Conservation (phyloP, 768 basidiomycete genomes). For the Bullera alba region DNA sequence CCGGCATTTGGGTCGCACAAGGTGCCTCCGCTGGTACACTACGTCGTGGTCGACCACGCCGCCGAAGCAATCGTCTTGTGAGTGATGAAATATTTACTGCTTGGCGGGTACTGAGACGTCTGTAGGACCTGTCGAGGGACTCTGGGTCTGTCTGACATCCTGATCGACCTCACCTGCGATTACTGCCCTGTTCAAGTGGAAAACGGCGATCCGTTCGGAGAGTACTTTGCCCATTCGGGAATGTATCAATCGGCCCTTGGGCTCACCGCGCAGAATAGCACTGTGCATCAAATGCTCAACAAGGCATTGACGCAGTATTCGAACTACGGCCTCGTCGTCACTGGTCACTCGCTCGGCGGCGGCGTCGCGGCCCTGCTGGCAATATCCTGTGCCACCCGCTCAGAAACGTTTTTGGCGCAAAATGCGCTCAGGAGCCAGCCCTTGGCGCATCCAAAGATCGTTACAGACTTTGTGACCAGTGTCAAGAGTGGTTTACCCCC, state of each 20-base stretch:
- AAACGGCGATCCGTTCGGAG: conserved; percentile 30
- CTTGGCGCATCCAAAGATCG: conserved; percentile 18
- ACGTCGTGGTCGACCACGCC: conserved; percentile 46
- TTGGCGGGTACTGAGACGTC: background rate
- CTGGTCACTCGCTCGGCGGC: conserved; percentile 48
- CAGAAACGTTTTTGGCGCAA: conserved; percentile 12
- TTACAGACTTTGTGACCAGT: conserved; percentile 45
- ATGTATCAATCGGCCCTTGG: conserved; percentile 41
- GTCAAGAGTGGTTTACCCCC: conserved; percentile 42
- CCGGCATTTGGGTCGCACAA: conserved; percentile 28
- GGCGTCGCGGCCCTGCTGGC: conserved; percentile 46
- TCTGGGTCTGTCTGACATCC: conserved; percentile 47
- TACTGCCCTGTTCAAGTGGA: conserved; percentile 39
- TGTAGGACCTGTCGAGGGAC: conserved; percentile 43
- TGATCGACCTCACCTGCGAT: conserved; percentile 47
- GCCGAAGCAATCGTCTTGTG: conserved; percentile 43
- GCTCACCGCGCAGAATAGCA: conserved; percentile 35
- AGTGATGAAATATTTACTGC: background rate
- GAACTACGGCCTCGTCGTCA: conserved; percentile 44
- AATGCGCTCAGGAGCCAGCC: conserved; percentile 7
- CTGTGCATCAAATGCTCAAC: conserved; percentile 43
- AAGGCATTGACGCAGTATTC: conserved; percentile 40
- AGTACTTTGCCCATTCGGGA: conserved; percentile 44
- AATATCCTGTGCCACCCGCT: conserved; percentile 37
- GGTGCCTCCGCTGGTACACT: conserved; percentile 39